Base-by-base conservation (phyloP, 768 basidiomycete species). In the Mycena amicta region DNA sequence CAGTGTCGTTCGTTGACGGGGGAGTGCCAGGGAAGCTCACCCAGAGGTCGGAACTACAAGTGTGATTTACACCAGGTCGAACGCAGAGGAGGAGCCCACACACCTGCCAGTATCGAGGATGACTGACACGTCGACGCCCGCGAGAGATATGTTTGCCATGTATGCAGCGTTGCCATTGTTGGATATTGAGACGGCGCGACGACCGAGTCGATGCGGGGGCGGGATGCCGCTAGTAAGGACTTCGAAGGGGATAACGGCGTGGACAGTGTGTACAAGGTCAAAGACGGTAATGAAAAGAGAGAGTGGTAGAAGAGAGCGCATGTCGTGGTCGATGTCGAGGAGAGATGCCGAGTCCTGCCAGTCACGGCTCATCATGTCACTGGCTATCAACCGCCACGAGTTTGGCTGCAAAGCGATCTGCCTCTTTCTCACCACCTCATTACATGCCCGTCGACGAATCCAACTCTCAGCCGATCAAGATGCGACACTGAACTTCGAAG, bases 21-120 rank as follows among this genome's bases (percentile, higher is more conserved):
- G 73, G 30, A 77, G 77, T 33, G 68, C 68, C 12, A 72, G 70
- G 5, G 86, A 78, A 52, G 57, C 57, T 28, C 4, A 88, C 80
- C 81, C 83, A 88, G 6, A 88, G 70, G 66, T 90, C 88, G 16
- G 87, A 87, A 59, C 87, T 89, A 50, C 11, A 33, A 46, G 50
- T 45, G 26, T n/a, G 51, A 50, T 13, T 22, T 15, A 33, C 33
- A 41, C 20, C 3, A n/a, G 6, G 28, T 52, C 43, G 23, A 26
- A 16, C 12, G 37, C 3, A 56, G 47, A 54, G 13, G 28, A n/a
- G 15, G 30, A 12, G 25, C 29, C 8, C 23, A 63, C 72, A 26
- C 27, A 80, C 80, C 80, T 81, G 37, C 80, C 80, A 26, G 81
- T 81, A 61, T 83, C 81, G 50, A 83, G 69, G 27, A 80, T 69